These are phyloP conservation scores for Alternaria atra DNA, from an alignment of 2,329 filamentous ascomycete species.

Conservation along the genomic window DNA sequence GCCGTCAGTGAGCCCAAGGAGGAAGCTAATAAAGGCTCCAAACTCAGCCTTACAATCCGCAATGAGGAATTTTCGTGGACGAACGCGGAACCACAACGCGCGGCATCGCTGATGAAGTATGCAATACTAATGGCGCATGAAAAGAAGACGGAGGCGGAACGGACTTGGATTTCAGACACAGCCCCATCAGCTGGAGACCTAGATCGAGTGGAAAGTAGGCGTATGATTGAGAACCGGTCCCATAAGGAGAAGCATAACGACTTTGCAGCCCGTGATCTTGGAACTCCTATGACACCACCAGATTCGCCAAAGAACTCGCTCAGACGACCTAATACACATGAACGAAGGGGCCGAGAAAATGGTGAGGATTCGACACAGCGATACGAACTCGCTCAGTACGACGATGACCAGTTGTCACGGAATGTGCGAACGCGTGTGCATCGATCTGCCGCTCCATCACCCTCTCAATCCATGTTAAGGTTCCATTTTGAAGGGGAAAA, in stretches of 20 bases:
- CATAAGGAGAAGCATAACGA: not conserved
- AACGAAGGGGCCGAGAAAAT: not conserved
- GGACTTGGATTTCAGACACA: conserved; percentile 3
- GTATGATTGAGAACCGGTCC: not conserved
- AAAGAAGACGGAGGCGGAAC: conserved; percentile 1
- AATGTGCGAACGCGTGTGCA: not conserved
- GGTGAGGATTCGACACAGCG: not conserved
- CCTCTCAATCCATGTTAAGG: not conserved
- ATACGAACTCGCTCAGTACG: not conserved
- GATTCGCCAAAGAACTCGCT: not conserved
- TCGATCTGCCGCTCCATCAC: conserved; percentile 4
- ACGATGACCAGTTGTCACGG: not conserved
- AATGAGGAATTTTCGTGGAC: conserved; percentile 1
- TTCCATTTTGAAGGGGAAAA: not conserved
- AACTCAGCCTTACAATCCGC: conserved; percentile 1
- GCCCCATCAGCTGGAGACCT: not conserved
- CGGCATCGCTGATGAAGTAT: conserved; percentile 14
- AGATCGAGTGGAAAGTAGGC: not conserved
- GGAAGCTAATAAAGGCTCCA: not conserved
- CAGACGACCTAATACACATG: not conserved
- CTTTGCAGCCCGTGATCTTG: not conserved
- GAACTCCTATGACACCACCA: not conserved
- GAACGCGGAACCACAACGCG: not conserved
- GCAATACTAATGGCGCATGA: conserved; percentile 9
- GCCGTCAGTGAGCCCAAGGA: not conserved